These are phyloP conservation scores for Polyrhizophydium stewartii DNA, from an alignment of 371 early-diverging fungal genomes.

Conservation along the genomic window DNA sequence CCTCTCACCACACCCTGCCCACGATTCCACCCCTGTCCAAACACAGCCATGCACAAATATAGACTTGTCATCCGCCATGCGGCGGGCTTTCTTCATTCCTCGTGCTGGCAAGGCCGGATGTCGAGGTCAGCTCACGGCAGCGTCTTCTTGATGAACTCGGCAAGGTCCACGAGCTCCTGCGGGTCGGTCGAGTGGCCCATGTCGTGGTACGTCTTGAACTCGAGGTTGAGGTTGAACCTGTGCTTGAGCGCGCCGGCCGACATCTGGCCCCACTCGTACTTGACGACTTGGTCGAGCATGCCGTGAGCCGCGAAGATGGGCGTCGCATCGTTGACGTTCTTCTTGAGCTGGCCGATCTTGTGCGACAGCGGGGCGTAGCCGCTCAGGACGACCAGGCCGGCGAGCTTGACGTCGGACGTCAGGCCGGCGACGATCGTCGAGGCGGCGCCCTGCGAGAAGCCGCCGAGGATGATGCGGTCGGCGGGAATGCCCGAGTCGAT, in stretches of 20 bases:
- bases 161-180: constrained; percentile 75
- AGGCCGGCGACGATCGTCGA: constrained; percentile 71
- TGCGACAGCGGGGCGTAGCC: constrained; percentile 74
- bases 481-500: constrained; percentile 75
- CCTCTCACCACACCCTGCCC: too few species aligned
- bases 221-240: constrained; percentile 59
- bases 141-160: constrained; percentile 50
- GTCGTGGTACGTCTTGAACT: constrained; percentile 70
- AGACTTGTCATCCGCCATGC: too few species aligned
- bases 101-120: too few species aligned
- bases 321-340: constrained; percentile 49
- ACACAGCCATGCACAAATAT: too few species aligned
- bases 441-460: constrained; percentile 94
- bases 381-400: constrained; percentile 63
- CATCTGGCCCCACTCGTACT: constrained; percentile 64
- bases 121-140: too few species aligned
- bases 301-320: constrained; percentile 91
- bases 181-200: constrained; percentile 73
- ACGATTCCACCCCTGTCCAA: too few species aligned
- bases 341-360: constrained; percentile 39
- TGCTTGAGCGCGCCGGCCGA: constrained; percentile 61
- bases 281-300: constrained; percentile 70
- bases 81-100: too few species aligned
- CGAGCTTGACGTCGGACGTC: constrained; percentile 65
- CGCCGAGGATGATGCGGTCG: constrained; percentile 85